Conservation (phyloP, 306 rosid species). For the Ziziphus jujuba region DNA sequence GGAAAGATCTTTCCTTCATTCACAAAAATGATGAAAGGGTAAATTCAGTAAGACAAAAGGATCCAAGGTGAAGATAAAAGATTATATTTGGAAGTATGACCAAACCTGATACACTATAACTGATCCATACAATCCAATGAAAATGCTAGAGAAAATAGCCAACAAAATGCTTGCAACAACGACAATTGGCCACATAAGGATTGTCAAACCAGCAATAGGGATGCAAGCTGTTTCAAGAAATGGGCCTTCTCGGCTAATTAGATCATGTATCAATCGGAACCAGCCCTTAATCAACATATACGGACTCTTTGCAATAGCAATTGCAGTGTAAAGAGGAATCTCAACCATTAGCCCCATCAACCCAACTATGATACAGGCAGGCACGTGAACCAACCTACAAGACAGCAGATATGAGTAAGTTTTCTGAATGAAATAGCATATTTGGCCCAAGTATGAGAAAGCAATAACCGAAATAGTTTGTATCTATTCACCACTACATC, state of each 20-base stretch:
- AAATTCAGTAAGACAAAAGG: conserved; percentile 18
- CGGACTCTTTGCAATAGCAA: conserved; percentile 76
- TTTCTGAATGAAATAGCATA: background rate
- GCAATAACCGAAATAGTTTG: background rate
- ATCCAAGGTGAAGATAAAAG: conserved; percentile 11
- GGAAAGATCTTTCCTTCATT: conserved; percentile 76
- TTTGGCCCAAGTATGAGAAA: background rate
- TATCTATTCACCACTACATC: background rate
- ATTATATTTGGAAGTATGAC: background rate
- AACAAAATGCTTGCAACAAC: conserved; percentile 65
- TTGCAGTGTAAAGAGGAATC: conserved; percentile 65
- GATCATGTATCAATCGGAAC: conserved; percentile 67
- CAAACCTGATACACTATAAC: conserved; percentile 77
- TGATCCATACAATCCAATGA: conserved; percentile 72
- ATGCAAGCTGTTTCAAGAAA: conserved; percentile 87
- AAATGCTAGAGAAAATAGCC: conserved; percentile 64
- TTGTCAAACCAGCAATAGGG: conserved; percentile 85
- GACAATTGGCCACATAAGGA: conserved; percentile 81
- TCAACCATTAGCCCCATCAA: conserved; percentile 60
- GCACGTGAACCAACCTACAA: conserved; percentile 77
- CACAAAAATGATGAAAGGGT: conserved; percentile 24
- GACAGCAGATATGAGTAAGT: conserved; percentile 12
- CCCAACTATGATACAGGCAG: conserved; percentile 59
- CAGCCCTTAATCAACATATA: conserved; percentile 73
- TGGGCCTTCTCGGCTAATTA: conserved; percentile 85